Evolutionary conservation across 768 basidiomycete genomes (phyloP).

Genomic region (Boletus coccyginus): DNA sequence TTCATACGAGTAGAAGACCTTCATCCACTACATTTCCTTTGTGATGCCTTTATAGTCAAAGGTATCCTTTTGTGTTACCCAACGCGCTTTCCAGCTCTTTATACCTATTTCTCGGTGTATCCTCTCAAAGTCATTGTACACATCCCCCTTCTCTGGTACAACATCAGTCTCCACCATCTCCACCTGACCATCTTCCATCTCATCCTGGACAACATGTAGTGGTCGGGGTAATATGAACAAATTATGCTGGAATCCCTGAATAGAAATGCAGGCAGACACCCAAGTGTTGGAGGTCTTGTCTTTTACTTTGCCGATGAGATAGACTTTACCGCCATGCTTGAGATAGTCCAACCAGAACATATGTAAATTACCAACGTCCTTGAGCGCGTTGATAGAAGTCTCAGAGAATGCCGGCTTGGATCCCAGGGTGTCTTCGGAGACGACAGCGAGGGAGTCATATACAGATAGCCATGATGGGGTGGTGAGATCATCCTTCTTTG

Average conservation of each 20-base stretch:
- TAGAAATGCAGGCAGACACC: constrained; percentile 83
- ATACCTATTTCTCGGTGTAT: constrained; percentile 72
- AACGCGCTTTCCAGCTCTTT: constrained; percentile 75
- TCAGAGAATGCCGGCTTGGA: constrained; percentile 34
- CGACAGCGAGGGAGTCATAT: constrained; percentile 67
- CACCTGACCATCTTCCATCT: constrained; percentile 27
- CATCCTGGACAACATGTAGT: constrained; percentile 45
- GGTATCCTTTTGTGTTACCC: constrained; percentile 86
- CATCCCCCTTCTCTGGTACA: constrained; percentile 65
- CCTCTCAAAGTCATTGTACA: constrained; percentile 80
- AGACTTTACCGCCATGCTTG: constrained; percentile 79
- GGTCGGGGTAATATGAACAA: constrained; percentile 84
- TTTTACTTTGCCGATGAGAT: constrained; percentile 89
- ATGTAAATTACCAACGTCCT: constrained; percentile 78
- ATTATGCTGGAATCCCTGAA: constrained; percentile 86
- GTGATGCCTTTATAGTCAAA: constrained; percentile 81
- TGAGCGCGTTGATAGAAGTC: constrained; percentile 57
- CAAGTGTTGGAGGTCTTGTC: constrained; percentile 65
- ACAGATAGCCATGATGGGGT: constrained; percentile 70
- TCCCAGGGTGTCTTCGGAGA: constrained; percentile 59
- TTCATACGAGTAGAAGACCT: constrained; percentile 88
- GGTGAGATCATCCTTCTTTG: constrained; percentile 45
- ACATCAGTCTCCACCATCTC: constrained; percentile 67
- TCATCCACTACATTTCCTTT: constrained; percentile 83
- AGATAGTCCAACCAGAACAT: constrained; percentile 98